Conservation (phyloP, 768 basidiomycete species). For the Tephrocybe sp. region DNA sequence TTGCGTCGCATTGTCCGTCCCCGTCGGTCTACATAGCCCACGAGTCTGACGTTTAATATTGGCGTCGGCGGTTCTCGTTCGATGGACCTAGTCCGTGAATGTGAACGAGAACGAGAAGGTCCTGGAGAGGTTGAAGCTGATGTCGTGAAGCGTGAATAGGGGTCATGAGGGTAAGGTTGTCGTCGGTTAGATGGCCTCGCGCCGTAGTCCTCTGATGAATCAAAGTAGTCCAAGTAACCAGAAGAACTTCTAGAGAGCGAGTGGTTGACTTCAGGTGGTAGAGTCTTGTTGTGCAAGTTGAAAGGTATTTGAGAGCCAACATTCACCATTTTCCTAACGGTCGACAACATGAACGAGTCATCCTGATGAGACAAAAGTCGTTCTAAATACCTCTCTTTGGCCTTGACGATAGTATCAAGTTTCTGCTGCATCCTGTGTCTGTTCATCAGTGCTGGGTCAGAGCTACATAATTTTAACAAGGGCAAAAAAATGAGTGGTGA, state of each 20-base stretch:
- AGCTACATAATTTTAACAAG: slow-evolving; percentile 6
- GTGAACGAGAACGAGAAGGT: slow-evolving; percentile 6
- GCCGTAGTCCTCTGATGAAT: slow-evolving; percentile 17
- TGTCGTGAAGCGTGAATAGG: slow-evolving; percentile 12
- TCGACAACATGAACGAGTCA: background rate
- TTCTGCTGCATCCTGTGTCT: slow-evolving; percentile 52
- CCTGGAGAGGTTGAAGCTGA: slow-evolving; percentile 15
- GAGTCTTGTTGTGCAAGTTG: slow-evolving; percentile 45
- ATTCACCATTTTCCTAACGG: slow-evolving; percentile 66
- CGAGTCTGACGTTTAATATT: slow-evolving; percentile 30
- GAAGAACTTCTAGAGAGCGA: slow-evolving; percentile 29
- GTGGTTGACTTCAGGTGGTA: slow-evolving; percentile 23
- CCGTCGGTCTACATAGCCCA: slow-evolving; percentile 23
- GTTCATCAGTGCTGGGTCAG: slow-evolving; percentile 34
- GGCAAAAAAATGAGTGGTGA: background rate
- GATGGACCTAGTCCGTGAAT: slow-evolving; percentile 12
- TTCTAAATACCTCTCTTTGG: slow-evolving; percentile 54
- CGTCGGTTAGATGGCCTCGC: slow-evolving; percentile 13
- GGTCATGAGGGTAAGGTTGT: slow-evolving; percentile 15
- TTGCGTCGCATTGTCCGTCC: slow-evolving; percentile 14
- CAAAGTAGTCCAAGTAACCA: slow-evolving; percentile 20
- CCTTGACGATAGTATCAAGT: slow-evolving; percentile 53
- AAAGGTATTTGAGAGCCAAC: slow-evolving; percentile 60
- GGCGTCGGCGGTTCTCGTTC: slow-evolving; percentile 18
- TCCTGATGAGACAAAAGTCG: background rate